Evolutionary conservation across 1,284 basidiomycete species (phyloP), one percentile per base, ranked within the genome.

Genomic region (Moesziomyces parantarcticus): DNA sequence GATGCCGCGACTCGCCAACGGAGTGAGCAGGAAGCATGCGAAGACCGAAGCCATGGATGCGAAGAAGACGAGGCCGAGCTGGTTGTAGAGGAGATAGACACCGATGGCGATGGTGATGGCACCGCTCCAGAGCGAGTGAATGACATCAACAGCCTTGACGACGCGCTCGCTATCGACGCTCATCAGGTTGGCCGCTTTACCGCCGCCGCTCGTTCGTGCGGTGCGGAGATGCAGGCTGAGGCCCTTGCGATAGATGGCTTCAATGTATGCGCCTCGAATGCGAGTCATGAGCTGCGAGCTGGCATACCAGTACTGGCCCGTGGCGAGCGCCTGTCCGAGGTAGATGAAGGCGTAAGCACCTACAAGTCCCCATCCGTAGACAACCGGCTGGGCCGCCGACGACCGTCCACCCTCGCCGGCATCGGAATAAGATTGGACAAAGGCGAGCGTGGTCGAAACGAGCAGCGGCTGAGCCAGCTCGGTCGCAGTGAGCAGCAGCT

Each of bases 101-200:
- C 77, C 79, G 20, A 80, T 56, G 23, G 44, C 49, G 40, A 82
- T 70, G 45, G 66, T 68, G 51, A 81, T 58, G 25, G 66, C 22
- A 8, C 67, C 69, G 16, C 70, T 72, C 71, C 80, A 82, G 16
- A 82, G 65, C 1, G 63, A 58, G 36, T 78, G 77, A 16, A 78
- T 14, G 29, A 68, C 48, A 43, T 68, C 50, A 41, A 75, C 53
- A 13, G 50, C 48, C 49, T 57, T 55, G 50, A 80, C 68, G 50
- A 82, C 66, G 16, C 79, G 64, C 50, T 82, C 79, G 47, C 73
- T 65, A 48, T 82, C 80, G n/a, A 78, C 77, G 21, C 76, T 78
- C 76, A 80, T 79, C 25, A 80, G 58, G 43, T 78, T 80, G 42
- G 76, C 76, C 3, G 75, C 75, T 42, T 67, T 64, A 3, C 76